Conservation (phyloP, 2,329 filamentous ascomycete species). For the Epicoccum sorghinum region DNA sequence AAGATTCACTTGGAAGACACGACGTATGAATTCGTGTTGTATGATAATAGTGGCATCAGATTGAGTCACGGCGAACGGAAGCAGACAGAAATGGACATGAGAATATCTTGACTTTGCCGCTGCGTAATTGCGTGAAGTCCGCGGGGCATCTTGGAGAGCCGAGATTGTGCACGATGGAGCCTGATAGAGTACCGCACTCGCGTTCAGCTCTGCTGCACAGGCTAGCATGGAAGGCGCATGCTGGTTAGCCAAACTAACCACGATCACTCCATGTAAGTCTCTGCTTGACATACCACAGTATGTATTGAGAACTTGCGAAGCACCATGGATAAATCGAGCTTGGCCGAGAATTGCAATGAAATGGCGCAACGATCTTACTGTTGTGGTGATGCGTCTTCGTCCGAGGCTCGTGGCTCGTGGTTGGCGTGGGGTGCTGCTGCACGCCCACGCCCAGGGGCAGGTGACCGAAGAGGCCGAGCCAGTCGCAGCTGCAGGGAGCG, state of each 20-base stretch:
- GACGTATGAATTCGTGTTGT: conserved; percentile 17
- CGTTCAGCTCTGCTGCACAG: no score
- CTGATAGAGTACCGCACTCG: no score
- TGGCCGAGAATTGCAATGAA: no score
- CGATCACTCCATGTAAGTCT: no score
- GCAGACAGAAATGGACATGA: conserved; percentile 1
- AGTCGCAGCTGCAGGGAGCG: conserved; percentile 18
- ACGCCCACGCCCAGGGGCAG: conserved; percentile 9
- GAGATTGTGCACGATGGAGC: conserved; percentile 1
- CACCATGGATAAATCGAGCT: no score
- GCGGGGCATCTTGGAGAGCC: conserved; percentile 7
- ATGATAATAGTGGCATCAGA: conserved; percentile 4
- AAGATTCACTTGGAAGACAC: conserved; percentile 16
- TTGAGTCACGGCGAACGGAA: background rate
- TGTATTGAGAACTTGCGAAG: no score
- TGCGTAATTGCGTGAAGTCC: background rate
- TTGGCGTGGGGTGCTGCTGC: conserved; percentile 11
- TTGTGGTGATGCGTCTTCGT: background rate
- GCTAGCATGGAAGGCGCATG: no score
- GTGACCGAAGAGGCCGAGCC: conserved; percentile 25
- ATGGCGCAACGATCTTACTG: no score
- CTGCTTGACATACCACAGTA: no score
- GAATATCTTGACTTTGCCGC: background rate
- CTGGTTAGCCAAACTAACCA: background rate
- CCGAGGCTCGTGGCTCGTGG: background rate